phyloP scores from a whole-genome alignment of 371 early-diverging fungal species.

The Smittium mucronatum region DNA sequence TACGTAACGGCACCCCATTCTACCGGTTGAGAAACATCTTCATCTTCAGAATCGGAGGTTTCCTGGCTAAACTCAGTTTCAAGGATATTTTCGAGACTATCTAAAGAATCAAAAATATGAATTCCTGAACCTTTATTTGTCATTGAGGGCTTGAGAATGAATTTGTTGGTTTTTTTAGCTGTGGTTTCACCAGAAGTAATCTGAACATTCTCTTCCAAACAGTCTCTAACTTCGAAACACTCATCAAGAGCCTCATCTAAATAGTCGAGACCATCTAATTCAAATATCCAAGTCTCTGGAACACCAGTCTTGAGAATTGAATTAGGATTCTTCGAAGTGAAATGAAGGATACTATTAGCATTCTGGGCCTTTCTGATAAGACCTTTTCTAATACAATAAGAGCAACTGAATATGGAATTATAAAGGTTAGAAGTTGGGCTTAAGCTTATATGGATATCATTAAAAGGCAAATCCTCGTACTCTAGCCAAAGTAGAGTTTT shows the following conservation, averaged over 20 bases:
- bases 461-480: conserved; percentile 51
- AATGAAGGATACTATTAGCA: conserved; percentile 43
- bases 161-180: conserved; percentile 19
- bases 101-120: conserved; percentile 45
- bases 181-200: conserved; percentile 6
- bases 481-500: conserved; percentile 38
- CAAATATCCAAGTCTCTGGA: conserved; percentile 54
- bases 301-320: conserved; percentile 39
- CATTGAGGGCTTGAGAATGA: conserved; percentile 57
- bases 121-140: conserved; percentile 56
- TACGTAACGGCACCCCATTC: conserved; percentile 7
- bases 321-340: conserved; percentile 39
- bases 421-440: conserved; percentile 16
- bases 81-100: conserved; percentile 37
- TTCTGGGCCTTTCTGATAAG: conserved; percentile 54
- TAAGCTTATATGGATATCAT: conserved; percentile 23
- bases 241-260: conserved; percentile 59
- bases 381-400: conserved; percentile 55
- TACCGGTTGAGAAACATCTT: not conserved
- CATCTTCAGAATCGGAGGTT: conserved; percentile 27
- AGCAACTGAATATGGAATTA: conserved; percentile 31
- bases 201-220: conserved; percentile 35
- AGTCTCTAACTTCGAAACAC: conserved; percentile 48
- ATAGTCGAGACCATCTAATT: conserved; percentile 56
- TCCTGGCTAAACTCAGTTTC: conserved; percentile 29